Base-by-base conservation (phyloP, 805 yeast species). In the Cyberlindnera mrakii region DNA sequence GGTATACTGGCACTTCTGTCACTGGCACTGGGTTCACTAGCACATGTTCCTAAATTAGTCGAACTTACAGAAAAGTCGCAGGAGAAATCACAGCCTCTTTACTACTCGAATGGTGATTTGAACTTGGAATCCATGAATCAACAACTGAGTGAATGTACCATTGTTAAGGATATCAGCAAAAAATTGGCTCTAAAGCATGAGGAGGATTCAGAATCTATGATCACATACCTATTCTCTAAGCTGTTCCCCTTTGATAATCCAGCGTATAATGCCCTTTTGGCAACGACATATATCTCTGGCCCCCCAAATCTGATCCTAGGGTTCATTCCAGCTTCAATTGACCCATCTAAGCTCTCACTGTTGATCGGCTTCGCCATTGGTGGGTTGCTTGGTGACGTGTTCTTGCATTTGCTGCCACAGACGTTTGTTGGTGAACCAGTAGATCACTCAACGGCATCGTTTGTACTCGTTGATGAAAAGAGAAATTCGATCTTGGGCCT, bases 361-460 rank as follows among this genome's bases (percentile, higher is more conserved):
- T 60, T 84, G 43, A 85, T 83, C 1, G 69, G 86, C 36, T 83
- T 85, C 64, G 90, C 91, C 13, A 73, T 80, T 38, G 93, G 93
- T 36, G 85, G 90, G 1, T 64, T 85, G 32, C 62, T 85, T 30
- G 91, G 91, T 36, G 91, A 84, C 57, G 78, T 83, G 1, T 81
- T 85, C 48, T 58, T 84, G 35, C 93, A 85, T 59, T 56, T 85
- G 45, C 61, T 85, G 37, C 93, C 93, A 3, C 85, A 81, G 53
- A 75, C 80, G 1, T 81, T 79, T 50, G 64, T 74, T 8, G 80
- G 82, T 11, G 78, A 77, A 44, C 63, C 67, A 2, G 52, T 64
- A 35, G 74, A 66, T 39, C 67, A 67, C 41, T 57, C 57, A 5
- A 65, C 57, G 30, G 66, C 65, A 18, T 56, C 70, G 4, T 70